A percentile compares a stretch with the other conserved stretches of the same genome.
Evolutionary conservation across 1,139 yeast species (phyloP).

Genomic region (Yamadazyma friedrichii): DNA sequence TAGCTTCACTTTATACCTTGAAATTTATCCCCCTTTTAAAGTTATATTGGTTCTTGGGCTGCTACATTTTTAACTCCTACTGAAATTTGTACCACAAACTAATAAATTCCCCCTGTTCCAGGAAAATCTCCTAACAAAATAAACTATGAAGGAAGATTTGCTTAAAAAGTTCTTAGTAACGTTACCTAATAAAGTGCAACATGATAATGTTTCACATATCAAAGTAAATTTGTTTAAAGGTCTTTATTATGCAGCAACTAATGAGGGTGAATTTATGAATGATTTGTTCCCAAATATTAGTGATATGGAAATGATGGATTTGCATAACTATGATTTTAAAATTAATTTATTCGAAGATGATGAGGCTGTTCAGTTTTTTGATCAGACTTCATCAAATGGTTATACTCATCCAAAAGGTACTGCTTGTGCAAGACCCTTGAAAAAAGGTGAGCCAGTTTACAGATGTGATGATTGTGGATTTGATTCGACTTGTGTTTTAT

Average conservation of each 20-base stretch:
- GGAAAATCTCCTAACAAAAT: too few species aligned
- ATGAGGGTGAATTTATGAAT: slow-evolving; percentile 28
- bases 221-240: slow-evolving; percentile 23
- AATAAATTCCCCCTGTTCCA: too few species aligned
- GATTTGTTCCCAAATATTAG: slow-evolving; percentile 27
- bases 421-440: slow-evolving; percentile 64
- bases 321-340: slow-evolving; percentile 17
- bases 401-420: slow-evolving; percentile 32
- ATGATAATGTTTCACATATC: slow-evolving; percentile 14
- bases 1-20: too few species aligned
- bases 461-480: slow-evolving; percentile 65
- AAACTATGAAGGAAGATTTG: slow-evolving; percentile 18
- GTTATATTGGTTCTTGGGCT: too few species aligned
- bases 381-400: neutral
- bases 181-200: slow-evolving; percentile 24
- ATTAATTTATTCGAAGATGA: slow-evolving; percentile 2
- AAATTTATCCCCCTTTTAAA: too few species aligned
- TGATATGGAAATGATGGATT: slow-evolving; percentile 17
- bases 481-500: slow-evolving; percentile 74
- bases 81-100: too few species aligned
- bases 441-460: slow-evolving; percentile 61
- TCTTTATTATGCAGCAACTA: slow-evolving; percentile 32
- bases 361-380: slow-evolving; percentile 5
- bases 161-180: slow-evolving; percentile 28
- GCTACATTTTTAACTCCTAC: too few species aligned